Percentiles rank a stretch among this genome's conserved stretches.
phyloP scores from a whole-genome alignment of 768 basidiomycete genomes.

The Glaciozyma martinii region DNA sequence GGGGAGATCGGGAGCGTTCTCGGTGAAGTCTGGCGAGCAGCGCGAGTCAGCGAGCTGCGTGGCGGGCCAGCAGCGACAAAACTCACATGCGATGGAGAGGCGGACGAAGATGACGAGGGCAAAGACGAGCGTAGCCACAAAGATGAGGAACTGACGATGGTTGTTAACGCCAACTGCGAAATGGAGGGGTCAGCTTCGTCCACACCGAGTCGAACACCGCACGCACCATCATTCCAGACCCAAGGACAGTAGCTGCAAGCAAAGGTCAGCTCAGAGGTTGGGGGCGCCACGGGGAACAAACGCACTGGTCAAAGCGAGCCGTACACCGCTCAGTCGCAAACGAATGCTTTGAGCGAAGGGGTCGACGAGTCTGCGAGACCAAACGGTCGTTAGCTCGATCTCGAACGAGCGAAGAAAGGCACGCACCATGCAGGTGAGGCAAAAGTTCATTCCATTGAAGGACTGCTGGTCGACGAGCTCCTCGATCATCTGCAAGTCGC shows the following conservation, averaged over 20 bases:
- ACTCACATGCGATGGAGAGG: slow-evolving; percentile 71
- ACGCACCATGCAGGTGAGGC: slow-evolving; percentile 83
- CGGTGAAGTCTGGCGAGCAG: slow-evolving; percentile 4
- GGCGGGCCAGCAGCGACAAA: neutral
- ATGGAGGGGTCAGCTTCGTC: slow-evolving; percentile 3
- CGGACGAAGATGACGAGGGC: slow-evolving; percentile 76
- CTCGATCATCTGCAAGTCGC: slow-evolving; percentile 61
- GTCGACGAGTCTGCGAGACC: slow-evolving; percentile 60
- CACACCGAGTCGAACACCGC: neutral
- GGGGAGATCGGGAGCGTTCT: slow-evolving; percentile 9
- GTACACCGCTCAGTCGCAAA: slow-evolving; percentile 82
- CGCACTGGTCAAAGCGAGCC: slow-evolving; percentile 86
- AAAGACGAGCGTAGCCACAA: slow-evolving; percentile 72
- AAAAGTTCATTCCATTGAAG: slow-evolving; percentile 92
- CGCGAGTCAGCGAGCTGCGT: neutral
- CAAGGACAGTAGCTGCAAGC: slow-evolving; percentile 81
- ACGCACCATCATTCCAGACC: slow-evolving; percentile 95
- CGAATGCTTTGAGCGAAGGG: slow-evolving; percentile 90
- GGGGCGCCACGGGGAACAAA: slow-evolving; percentile 25
- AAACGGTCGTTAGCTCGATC: neutral
- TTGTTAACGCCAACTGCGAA: slow-evolving; percentile 77
- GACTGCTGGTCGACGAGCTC: slow-evolving; percentile 77
- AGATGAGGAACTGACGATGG: slow-evolving; percentile 92
- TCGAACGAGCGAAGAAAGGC: neutral
- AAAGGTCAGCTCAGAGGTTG: neutral